phyloP scores from a whole-genome alignment of 257 asterid genomes.

The Ocimum tenuiflorum region DNA sequence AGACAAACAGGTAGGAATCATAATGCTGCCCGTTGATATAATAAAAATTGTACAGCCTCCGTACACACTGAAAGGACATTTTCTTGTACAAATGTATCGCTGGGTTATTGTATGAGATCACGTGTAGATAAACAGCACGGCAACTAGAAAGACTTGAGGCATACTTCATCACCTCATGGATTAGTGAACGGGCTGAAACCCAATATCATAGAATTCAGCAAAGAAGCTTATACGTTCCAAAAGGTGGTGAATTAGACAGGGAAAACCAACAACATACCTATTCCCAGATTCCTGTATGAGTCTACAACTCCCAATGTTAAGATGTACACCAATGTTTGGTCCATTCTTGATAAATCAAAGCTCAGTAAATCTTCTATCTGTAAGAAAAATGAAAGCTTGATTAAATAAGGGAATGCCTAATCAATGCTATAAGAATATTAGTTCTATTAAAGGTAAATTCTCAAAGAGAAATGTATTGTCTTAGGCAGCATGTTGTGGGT shows the following conservation, averaged over 20 bases:
- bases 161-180: conserved; percentile 69
- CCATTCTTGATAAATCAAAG: conserved; percentile 57
- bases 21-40: conserved; percentile 72
- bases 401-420: background rate
- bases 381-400: conserved; percentile 15
- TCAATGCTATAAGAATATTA: background rate
- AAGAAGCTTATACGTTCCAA: background rate
- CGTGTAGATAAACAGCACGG: conserved; percentile 89
- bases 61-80: conserved; percentile 74
- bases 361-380: conserved; percentile 81
- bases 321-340: conserved; percentile 72
- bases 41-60: conserved; percentile 69
- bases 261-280: conserved; percentile 46
- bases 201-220: conserved; percentile 17
- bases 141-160: conserved; percentile 64
- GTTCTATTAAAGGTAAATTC: background rate
- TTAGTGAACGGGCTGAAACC: conserved; percentile 71
- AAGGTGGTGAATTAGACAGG: background rate
- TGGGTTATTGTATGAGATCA: conserved; percentile 84
- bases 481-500: background rate
- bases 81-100: conserved; percentile 88
- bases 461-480: background rate
- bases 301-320: conserved; percentile 89
- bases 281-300: conserved; percentile 76
- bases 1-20: conserved; percentile 89